These are phyloP conservation scores for Cercospora sp. DNA, from an alignment of 2,329 filamentous ascomycete genomes.

Conservation along the genomic window DNA sequence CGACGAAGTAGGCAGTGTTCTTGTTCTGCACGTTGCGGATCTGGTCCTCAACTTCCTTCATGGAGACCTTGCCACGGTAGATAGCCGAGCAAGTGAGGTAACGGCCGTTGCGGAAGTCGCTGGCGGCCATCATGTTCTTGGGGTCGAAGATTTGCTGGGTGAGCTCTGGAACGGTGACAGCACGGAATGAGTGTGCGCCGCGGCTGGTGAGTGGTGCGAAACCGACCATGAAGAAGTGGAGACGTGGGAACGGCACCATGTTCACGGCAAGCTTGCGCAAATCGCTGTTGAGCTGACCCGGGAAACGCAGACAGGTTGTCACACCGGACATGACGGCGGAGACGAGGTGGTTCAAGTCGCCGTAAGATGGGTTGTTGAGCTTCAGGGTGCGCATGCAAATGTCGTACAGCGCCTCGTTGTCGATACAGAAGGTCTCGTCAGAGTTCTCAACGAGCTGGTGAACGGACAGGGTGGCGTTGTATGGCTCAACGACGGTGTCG, in stretches of 20 bases:
- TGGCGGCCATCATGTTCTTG: constrained; percentile 99
- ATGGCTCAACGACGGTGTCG: constrained; percentile 98
- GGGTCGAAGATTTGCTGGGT: constrained; percentile 99
- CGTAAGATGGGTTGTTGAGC: constrained; percentile 97
- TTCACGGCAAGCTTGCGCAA: constrained; percentile 99
- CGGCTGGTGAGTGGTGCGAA: constrained; percentile 97
- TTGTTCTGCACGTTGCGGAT: constrained; percentile 99
- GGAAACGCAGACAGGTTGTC: constrained; percentile 98
- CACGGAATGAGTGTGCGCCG: constrained; percentile 91
- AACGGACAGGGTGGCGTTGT: constrained; percentile 98
- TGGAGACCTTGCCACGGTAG: constrained; percentile 99
- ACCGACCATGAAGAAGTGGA: constrained; percentile 99
- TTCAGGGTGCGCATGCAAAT: constrained; percentile 99
- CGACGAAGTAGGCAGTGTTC: constrained; percentile 99
- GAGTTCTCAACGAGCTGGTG: constrained; percentile 99
- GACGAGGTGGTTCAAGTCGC: constrained; percentile 98
- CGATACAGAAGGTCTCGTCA: constrained; percentile 99
- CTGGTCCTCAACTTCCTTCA: constrained; percentile 99
- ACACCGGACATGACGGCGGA: constrained; percentile 99
- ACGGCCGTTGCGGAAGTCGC: constrained; percentile 99
- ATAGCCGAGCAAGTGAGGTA: constrained; percentile 99
- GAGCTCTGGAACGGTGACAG: constrained; percentile 94
- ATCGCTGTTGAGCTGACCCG: constrained; percentile 99
- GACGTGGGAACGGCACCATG: constrained; percentile 99
- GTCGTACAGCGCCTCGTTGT: constrained; percentile 99